These are phyloP conservation scores for Crithidia acanthocephali DNA, from an alignment of 208 protist genomes.

Conservation along the genomic window DNA sequence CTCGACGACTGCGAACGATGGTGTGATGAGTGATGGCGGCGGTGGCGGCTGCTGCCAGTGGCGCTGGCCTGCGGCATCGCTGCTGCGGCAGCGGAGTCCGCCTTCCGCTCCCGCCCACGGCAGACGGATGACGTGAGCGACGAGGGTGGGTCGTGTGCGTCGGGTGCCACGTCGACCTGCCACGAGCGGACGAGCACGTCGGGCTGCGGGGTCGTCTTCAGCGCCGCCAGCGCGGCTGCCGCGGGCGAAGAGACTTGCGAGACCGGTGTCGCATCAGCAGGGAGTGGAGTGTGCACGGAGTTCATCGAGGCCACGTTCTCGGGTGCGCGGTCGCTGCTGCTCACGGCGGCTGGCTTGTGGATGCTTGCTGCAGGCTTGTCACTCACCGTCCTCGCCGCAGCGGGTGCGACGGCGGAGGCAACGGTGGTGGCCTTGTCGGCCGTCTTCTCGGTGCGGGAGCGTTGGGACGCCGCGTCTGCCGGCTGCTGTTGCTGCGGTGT, in stretches of 20 bases:
- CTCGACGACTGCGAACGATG: constrained; percentile 5
- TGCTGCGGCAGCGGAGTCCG: not conserved
- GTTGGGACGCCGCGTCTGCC: not conserved
- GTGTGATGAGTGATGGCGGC: too few relatives aligned
- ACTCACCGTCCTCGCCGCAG: not conserved
- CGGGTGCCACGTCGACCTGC: constrained; percentile 10
- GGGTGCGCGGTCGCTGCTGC: not conserved
- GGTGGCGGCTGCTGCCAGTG: not conserved
- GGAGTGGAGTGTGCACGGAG: not conserved
- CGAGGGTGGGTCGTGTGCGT: constrained; percentile 8
- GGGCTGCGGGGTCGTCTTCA: constrained; percentile 4
- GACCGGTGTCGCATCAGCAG: not conserved
- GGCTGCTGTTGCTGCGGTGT: not conserved
- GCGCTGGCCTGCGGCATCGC: too few relatives aligned
- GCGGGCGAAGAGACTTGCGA: not conserved
- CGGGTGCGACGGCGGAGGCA: not conserved
- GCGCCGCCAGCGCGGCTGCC: not conserved
- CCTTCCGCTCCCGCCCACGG: not conserved
- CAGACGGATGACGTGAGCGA: constrained; percentile 10
- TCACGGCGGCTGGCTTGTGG: not conserved
- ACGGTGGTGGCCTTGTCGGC: not conserved
- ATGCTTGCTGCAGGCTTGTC: too few relatives aligned
- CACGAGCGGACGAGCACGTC: constrained; percentile 14
- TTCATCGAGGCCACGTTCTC: not conserved
- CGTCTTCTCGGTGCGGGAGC: not conserved